Conservation (phyloP, 371 early-diverging fungal genomes). For the Capillidium heterosporum region DNA sequence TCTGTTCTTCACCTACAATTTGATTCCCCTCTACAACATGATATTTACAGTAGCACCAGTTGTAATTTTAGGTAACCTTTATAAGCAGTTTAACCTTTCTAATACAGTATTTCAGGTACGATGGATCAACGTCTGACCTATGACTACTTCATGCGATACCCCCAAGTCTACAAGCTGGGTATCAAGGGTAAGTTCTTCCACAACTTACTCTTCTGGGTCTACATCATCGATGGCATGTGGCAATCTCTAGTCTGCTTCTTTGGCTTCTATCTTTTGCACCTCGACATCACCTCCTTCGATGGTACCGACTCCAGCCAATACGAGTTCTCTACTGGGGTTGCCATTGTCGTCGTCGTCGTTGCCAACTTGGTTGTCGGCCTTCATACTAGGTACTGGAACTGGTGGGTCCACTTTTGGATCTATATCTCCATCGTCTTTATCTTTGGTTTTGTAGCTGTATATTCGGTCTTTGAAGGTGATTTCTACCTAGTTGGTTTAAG, state of each 20-base stretch:
- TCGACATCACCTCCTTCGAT: conserved; percentile 11
- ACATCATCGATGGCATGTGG: conserved; percentile 47
- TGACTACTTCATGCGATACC: conserved; percentile 32
- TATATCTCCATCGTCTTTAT: conserved; percentile 22
- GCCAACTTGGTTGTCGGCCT: conserved; percentile 54
- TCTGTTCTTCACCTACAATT: conserved; percentile 73
- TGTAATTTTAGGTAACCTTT: conserved; percentile 27
- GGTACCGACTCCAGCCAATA: conserved; percentile 23
- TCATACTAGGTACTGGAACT: conserved; percentile 59
- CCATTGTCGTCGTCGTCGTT: conserved; percentile 34
- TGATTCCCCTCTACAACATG: conserved; percentile 61
- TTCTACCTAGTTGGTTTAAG: conserved; percentile 36
- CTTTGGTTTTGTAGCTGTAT: conserved; percentile 33
- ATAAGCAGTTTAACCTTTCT: conserved; percentile 13
- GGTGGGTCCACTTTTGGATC: conserved; percentile 25
- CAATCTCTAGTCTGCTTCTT: conserved; percentile 48
- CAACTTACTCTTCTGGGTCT: conserved; percentile 32
- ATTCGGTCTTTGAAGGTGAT: conserved; percentile 24
- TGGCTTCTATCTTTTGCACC: conserved; percentile 28
- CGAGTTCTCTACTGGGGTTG: conserved; percentile 39
- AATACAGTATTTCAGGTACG: conserved; percentile 16
- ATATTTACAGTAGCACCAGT: conserved; percentile 59
- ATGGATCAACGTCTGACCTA: conserved; percentile 42
- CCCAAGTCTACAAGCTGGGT: conserved; percentile 42
- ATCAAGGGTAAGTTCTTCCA: conserved; percentile 36